Percentiles rank a stretch among this genome's conserved stretches.
phyloP scores from a whole-genome alignment of 2,329 filamentous ascomycete genomes.

The Epicoccum sorghinum region DNA sequence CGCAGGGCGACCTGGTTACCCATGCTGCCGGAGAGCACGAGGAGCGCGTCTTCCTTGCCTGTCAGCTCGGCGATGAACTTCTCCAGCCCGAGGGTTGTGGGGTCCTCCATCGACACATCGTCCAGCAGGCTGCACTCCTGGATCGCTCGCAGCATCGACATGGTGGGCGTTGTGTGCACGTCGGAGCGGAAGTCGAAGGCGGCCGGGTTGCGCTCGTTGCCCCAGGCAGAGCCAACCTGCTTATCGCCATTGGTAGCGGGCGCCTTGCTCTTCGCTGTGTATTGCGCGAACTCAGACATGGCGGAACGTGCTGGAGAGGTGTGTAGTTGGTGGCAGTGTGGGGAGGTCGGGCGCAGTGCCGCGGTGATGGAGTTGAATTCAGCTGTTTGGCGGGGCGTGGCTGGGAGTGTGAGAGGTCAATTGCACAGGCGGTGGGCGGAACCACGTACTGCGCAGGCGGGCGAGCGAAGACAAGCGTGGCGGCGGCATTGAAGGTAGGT shows the following conservation, averaged over 20 bases:
- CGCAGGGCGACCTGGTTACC: constrained; percentile 87
- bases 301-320: constrained; percentile 21
- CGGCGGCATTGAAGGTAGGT: constrained; percentile 30
- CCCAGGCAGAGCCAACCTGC: constrained; percentile 39
- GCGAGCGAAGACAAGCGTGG: constrained; percentile 22
- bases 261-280: constrained; percentile 38
- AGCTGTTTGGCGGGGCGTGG: constrained; percentile 12
- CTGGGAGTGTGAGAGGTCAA: constrained; percentile 39
- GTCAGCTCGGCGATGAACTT: constrained; percentile 73
- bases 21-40: constrained; percentile 92
- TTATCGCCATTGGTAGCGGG: constrained; percentile 19
- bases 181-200: constrained; percentile 62
- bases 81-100: constrained; percentile 78
- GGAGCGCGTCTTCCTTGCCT: constrained; percentile 75
- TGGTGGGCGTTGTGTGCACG: constrained; percentile 46
- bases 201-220: constrained; percentile 56
- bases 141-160: constrained; percentile 82
- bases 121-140: constrained; percentile 76
- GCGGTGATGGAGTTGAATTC: constrained; percentile 8
- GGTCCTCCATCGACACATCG: constrained; percentile 83
- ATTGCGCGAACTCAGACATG: constrained; percentile 42
- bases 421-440: constrained; percentile 25
- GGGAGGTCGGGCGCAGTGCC: constrained; percentile 16
- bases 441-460: constrained; percentile 41
- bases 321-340: constrained; percentile 21